Evolutionary conservation across 1,139 yeast species (phyloP), one percentile per base, ranked within the genome.

Genomic region (Yamadazyma diddensiae): DNA sequence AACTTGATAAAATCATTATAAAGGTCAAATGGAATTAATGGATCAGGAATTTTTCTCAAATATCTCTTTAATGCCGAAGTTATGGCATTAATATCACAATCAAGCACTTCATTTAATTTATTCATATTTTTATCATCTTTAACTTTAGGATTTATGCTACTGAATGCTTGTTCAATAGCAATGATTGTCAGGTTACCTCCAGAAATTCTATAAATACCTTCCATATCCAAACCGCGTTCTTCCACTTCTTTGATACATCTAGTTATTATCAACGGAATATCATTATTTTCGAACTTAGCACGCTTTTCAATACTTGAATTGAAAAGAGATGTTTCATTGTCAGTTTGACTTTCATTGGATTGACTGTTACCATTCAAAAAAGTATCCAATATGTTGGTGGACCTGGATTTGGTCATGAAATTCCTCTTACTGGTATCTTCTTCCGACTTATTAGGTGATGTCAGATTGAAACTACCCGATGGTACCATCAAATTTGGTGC

Each of bases 161-260:
- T 43, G 52, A 75, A 73, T 4, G 70, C 69, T 37, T 56, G 62
- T 43, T 75, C 81, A 34, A 75, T 64, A 18, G 73, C 64, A 36
- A 74, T 80, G 43, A 86, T 77, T 33, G 87, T 86, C 10, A 92
- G 77, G 38, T 83, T 77, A 5, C 92, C 88, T 2, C 97, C 98
- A 15, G 94, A 83, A 43, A 90, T 83, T 47, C 98, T 73, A 61
- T 92, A 92, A 24, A 92, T 73, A 5, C 98, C 98, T 57, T 90
- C 97, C 53, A 70, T 63, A 29, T 70, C 78, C 46, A 85, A 53
- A 7, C 95, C 90, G 42, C 88, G 65, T 26, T 55, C 53, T 58
- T 90, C 96, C 30, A 92, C 87, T 49, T 83, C 94, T 23, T 66
- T 63, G n/a, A 88, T 60, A 59, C 97, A 87, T 36, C 79, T 69